A percentile compares a stretch with the other conserved stretches of the same genome.
Conservation (phyloP, 179 eudicot species). For the Spinacia oleracea region DNA sequence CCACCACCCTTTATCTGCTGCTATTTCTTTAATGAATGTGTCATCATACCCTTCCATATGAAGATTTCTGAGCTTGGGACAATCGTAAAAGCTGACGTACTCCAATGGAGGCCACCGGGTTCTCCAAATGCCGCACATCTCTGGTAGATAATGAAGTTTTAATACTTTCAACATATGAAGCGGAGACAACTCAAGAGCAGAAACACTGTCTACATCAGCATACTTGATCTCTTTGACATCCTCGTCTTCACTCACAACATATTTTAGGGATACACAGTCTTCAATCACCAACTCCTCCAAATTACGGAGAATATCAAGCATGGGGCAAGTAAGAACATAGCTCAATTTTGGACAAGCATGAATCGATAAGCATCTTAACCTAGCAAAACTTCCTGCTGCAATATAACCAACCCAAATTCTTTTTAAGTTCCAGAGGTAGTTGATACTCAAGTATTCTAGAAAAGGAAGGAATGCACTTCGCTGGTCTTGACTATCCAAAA, state of each 20-base stretch:
- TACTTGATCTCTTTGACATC: neutral
- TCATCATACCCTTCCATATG: constrained; percentile 20
- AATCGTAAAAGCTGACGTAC: constrained; percentile 25
- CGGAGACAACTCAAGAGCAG: neutral
- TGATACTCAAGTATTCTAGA: constrained; percentile 28
- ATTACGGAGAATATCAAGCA: constrained; percentile 17
- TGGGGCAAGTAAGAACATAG: constrained; percentile 20
- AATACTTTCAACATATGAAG: constrained; percentile 25
- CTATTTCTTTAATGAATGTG: constrained; percentile 20
- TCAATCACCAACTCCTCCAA: constrained; percentile 33
- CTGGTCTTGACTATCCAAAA: constrained; percentile 3
- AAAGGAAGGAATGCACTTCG: constrained; percentile 10
- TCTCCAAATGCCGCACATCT: constrained; percentile 25
- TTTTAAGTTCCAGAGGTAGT: constrained; percentile 25
- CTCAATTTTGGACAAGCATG: constrained; percentile 33
- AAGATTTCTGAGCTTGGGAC: constrained; percentile 29
- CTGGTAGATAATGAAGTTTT: constrained; percentile 30
- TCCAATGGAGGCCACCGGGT: constrained; percentile 25
- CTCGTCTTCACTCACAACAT: constrained; percentile 20
- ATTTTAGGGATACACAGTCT: constrained; percentile 28
- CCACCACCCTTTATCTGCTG: constrained; percentile 33
- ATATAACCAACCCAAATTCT: constrained; percentile 18
- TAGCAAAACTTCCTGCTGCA: constrained; percentile 25
- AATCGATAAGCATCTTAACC: constrained; percentile 23
- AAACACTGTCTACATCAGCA: neutral